Evolutionary conservation across 805 yeast species (phyloP).

Genomic region (Sungouiozyma ichnusensis): DNA sequence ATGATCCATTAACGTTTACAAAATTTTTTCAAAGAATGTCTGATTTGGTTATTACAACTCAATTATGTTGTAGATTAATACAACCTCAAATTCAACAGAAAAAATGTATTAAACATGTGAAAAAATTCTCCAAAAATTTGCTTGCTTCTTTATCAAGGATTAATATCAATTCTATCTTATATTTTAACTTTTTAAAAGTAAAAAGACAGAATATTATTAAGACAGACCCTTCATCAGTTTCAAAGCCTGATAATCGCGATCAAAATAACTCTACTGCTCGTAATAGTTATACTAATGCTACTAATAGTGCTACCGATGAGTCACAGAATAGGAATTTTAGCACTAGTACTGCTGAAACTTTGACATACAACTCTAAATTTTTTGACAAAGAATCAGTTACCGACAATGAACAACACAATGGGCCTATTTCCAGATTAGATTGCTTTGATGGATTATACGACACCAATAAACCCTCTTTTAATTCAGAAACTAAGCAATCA

Average conservation of each 20-base stretch:
- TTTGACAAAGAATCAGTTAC: background rate
- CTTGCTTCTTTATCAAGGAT: slow-evolving; percentile 50
- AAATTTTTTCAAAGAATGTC: slow-evolving; percentile 45
- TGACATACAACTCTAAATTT: background rate
- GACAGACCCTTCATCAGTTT: background rate
- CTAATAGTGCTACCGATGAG: background rate
- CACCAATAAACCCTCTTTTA: background rate
- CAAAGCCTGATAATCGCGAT: background rate
- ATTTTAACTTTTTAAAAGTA: slow-evolving; percentile 29
- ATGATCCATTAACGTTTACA: slow-evolving; percentile 42
- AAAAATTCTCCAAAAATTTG: slow-evolving; percentile 41
- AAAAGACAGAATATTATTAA: background rate
- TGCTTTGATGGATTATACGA: background rate
- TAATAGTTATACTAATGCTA: background rate
- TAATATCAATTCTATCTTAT: slow-evolving; percentile 55
- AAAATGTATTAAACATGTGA: slow-evolving; percentile 37
- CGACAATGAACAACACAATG: background rate
- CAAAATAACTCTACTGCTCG: background rate
- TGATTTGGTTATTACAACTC: slow-evolving; percentile 41
- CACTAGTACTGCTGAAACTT: slow-evolving; percentile 14
- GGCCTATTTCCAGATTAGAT: background rate
- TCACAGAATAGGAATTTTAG: slow-evolving; percentile 8
- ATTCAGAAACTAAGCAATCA: background rate
- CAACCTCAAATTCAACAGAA: slow-evolving; percentile 41
- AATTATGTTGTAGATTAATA: slow-evolving; percentile 44